Evolutionary conservation across 805 yeast genomes (phyloP).

Genomic region (Myxozyma sirexii): DNA sequence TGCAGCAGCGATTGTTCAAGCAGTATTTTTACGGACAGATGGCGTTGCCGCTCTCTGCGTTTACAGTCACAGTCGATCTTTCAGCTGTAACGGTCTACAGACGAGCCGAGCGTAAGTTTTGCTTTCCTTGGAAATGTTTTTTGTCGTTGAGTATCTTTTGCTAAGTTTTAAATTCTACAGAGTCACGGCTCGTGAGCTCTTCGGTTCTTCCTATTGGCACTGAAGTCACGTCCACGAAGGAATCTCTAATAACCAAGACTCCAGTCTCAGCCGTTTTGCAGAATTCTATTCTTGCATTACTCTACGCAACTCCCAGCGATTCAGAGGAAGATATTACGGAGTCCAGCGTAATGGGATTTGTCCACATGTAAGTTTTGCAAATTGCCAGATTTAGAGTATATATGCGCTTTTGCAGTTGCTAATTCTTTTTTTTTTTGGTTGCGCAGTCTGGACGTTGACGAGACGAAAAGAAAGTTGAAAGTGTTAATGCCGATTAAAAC

Average conservation of each 20-base stretch:
- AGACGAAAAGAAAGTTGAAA: conserved; percentile 65
- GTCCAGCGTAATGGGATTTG: conserved; percentile 75
- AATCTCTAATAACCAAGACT: conserved; percentile 40
- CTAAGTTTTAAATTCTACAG: conserved; percentile 21
- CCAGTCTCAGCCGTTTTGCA: conserved; percentile 54
- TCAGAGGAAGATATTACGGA: conserved; percentile 52
- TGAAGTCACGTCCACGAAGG: conserved; percentile 39
- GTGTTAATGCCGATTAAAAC: conserved; percentile 88
- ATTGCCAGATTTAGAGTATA: background rate
- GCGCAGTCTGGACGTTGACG: conserved; percentile 64
- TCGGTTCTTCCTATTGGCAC: conserved; percentile 45
- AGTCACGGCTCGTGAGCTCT: conserved; percentile 36
- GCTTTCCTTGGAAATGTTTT: background rate
- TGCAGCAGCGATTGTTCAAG: conserved; percentile 75
- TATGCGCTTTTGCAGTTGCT: background rate
- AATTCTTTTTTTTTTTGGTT: conserved; percentile 22
- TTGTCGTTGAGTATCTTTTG: conserved; percentile 13
- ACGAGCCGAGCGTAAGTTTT: conserved; percentile 48
- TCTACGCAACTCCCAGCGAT: conserved; percentile 54
- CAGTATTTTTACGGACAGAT: conserved; percentile 88
- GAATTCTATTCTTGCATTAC: conserved; percentile 72
- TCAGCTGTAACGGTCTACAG: conserved; percentile 64
- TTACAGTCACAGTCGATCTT: conserved; percentile 72
- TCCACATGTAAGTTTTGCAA: conserved; percentile 57
- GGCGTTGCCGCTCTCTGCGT: conserved; percentile 74